A percentile compares a stretch with the other conserved stretches of the same genome.
Evolutionary conservation across 495 filamentous ascomycete species (phyloP).

Genomic region (Neurospora tetraspora): DNA sequence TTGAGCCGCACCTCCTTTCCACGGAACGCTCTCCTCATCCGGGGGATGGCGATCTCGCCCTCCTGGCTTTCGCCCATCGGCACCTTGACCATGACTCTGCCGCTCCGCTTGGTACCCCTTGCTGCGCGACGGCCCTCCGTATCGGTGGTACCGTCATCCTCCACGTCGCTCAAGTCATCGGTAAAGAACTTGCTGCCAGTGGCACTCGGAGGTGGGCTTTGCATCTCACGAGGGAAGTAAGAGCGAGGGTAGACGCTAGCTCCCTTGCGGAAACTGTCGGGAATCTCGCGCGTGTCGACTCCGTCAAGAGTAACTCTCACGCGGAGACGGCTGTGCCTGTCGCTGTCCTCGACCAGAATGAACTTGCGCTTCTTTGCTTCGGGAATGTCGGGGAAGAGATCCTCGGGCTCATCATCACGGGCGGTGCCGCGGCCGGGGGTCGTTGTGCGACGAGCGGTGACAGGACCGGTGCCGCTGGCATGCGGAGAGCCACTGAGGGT

Average conservation of each 20-base stretch:
- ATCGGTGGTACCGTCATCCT: slow-evolving; percentile 47
- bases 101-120: slow-evolving; percentile 13
- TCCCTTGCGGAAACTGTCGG: slow-evolving; percentile 79
- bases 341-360: slow-evolving; percentile 84
- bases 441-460: slow-evolving; percentile 14
- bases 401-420: slow-evolving; percentile 42
- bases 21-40: slow-evolving; percentile 52
- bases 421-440: slow-evolving; percentile 6
- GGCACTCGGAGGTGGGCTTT: slow-evolving; percentile 57
- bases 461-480: slow-evolving; percentile 20
- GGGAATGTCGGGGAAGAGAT: slow-evolving; percentile 77
- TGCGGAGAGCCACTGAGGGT: slow-evolving; percentile 46
- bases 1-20: slow-evolving; percentile 79
- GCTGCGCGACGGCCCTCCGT: slow-evolving; percentile 33
- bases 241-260: slow-evolving; percentile 85
- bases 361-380: slow-evolving; percentile 89
- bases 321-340: slow-evolving; percentile 65
- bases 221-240: slow-evolving; percentile 83
- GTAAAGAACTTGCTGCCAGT: slow-evolving; percentile 58
- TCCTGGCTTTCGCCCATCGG: slow-evolving; percentile 59
- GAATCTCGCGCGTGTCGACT: slow-evolving; percentile 86
- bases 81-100: slow-evolving; percentile 38
- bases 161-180: slow-evolving; percentile 40
- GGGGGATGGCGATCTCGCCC: slow-evolving; percentile 60
- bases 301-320: slow-evolving; percentile 81